Conservation (phyloP, 106 monocot species). For the Dioscorea dumetorum region DNA sequence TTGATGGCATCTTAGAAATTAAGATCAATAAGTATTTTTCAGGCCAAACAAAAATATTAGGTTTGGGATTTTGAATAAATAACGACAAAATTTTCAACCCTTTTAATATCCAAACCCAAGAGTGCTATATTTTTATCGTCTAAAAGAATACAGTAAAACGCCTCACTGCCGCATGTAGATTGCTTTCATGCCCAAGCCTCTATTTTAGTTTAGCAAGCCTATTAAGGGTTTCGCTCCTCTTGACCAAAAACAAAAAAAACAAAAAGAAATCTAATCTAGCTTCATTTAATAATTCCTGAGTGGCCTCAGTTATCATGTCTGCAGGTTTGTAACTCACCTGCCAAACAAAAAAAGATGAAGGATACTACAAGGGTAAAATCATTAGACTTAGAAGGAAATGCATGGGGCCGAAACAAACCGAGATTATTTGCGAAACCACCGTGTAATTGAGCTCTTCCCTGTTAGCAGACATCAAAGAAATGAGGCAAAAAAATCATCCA, state of each 20-base stretch:
- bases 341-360: neutral
- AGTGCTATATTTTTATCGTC: slow-evolving; percentile 56
- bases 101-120: slow-evolving; percentile 74
- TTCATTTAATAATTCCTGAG: slow-evolving; percentile 38
- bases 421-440: slow-evolving; percentile 53
- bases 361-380: neutral
- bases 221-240: slow-evolving; percentile 60
- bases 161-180: slow-evolving; percentile 55
- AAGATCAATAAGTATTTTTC: no score
- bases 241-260: neutral
- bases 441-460: no score
- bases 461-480: no score
- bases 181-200: slow-evolving; percentile 74
- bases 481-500: no score
- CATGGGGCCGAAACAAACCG: slow-evolving; percentile 39
- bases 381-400: neutral
- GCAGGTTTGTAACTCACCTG: slow-evolving; percentile 55
- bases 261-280: slow-evolving; percentile 45
- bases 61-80: neutral
- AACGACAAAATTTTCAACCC: slow-evolving; percentile 33
- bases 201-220: slow-evolving; percentile 54
- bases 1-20: no score
- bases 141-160: slow-evolving; percentile 56
- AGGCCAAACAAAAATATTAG: no score
- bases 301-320: slow-evolving; percentile 49